A percentile compares a stretch with the other conserved stretches of the same genome.
phyloP scores from a whole-genome alignment of 2,329 filamentous ascomycete genomes.

The Trichoderma sp. region DNA sequence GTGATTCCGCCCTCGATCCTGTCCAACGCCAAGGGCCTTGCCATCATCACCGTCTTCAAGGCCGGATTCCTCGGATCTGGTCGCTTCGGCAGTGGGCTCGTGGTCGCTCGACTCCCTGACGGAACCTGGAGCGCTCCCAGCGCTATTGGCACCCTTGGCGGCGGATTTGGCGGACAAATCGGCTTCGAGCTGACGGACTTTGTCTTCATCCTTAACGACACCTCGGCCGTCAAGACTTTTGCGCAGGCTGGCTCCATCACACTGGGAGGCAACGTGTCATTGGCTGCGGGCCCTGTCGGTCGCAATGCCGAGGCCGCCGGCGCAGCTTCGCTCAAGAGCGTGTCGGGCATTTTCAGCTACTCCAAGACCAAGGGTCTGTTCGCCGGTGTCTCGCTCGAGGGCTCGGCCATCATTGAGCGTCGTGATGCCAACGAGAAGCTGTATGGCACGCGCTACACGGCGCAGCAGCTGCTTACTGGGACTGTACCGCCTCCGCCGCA shows the following conservation, averaged over 20 bases:
- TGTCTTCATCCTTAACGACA: slow-evolving; percentile 97
- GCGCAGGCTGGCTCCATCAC: slow-evolving; percentile 90
- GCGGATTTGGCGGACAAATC: slow-evolving; percentile 82
- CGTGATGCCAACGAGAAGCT: slow-evolving; percentile 97
- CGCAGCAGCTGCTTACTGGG: slow-evolving; percentile 78
- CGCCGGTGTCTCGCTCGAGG: slow-evolving; percentile 91
- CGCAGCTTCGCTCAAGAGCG: slow-evolving; percentile 83
- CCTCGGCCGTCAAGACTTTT: slow-evolving; percentile 86
- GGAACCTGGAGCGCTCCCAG: slow-evolving; percentile 80
- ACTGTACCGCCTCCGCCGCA: slow-evolving; percentile 75
- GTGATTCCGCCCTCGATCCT: slow-evolving; percentile 91
- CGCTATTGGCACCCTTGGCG: slow-evolving; percentile 78
- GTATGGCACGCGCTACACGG: slow-evolving; percentile 81
- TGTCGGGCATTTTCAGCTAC: slow-evolving; percentile 94
- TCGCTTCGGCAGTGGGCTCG: slow-evolving; percentile 78
- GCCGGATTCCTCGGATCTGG: slow-evolving; percentile 83
- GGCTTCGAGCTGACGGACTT: slow-evolving; percentile 90
- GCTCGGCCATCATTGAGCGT: slow-evolving; percentile 88
- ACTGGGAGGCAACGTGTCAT: slow-evolving; percentile 91
- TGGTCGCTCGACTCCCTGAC: slow-evolving; percentile 76
- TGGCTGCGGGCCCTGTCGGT: slow-evolving; percentile 91
- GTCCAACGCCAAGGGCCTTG: slow-evolving; percentile 87
- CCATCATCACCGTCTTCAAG: slow-evolving; percentile 83
- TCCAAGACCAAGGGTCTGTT: slow-evolving; percentile 98
- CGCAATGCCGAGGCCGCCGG: slow-evolving; percentile 95